Conservation (phyloP, 73 alveolate species). For the Paramecium primaurelia region DNA sequence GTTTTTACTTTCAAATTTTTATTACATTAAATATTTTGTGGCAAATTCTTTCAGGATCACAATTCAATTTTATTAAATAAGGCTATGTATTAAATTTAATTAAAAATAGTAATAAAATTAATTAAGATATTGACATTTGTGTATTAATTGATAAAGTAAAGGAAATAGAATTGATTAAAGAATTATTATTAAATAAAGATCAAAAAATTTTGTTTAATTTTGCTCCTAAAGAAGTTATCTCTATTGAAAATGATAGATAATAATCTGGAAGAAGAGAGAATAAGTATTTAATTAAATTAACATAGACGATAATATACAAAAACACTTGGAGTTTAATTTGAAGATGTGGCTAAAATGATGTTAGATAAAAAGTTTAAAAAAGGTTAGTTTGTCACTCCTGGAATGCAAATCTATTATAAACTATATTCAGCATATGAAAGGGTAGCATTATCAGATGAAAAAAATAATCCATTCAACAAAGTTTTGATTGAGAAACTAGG, state of each 20-base stretch:
- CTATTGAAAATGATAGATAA: not conserved
- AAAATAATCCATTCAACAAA: not conserved
- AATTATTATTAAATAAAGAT: not conserved
- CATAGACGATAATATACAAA: not conserved
- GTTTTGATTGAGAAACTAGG: not conserved
- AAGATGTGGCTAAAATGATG: constrained; percentile 4
- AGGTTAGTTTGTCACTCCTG: not conserved
- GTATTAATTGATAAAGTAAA: not conserved
- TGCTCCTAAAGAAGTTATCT: constrained; percentile 8
- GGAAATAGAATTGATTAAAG: not conserved
- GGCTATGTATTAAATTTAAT: not conserved
- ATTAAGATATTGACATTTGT: not conserved
- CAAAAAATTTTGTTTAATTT: constrained; percentile 16
- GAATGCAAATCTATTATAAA: not conserved
- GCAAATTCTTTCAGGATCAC: constrained; percentile 11
- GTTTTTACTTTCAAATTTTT: not conserved
- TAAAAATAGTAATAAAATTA: not conserved
- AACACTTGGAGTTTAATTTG: not conserved
- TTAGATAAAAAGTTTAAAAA: not conserved
- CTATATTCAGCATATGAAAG: constrained; percentile 3
- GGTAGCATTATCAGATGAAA: not conserved
- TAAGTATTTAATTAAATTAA: not conserved
- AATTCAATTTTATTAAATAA: not conserved
- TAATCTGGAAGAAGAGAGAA: not conserved
- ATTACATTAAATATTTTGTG: not conserved